Conservation (phyloP, 164 flowering plant species). For the Cinnamomum chago region DNA sequence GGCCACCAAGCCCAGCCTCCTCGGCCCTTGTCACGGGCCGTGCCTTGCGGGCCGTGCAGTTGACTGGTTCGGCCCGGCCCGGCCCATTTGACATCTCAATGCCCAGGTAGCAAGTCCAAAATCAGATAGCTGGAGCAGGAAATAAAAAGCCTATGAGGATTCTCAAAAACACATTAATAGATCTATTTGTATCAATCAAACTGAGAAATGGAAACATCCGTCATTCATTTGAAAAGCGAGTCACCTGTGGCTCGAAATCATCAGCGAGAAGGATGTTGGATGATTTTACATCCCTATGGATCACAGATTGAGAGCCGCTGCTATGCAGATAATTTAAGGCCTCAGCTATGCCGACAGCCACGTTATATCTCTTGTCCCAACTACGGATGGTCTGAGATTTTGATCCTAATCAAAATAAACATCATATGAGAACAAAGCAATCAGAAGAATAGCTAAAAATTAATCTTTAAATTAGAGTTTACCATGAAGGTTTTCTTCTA, state of each 20-base stretch:
- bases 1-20: too few species aligned
- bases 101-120: constrained; percentile 94
- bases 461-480: constrained; percentile 1
- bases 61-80: too few species aligned
- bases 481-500: constrained; percentile 95
- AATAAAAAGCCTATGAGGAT: not conserved
- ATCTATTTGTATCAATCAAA: not conserved
- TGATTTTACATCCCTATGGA: constrained; percentile 96
- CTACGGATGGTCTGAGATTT: constrained; percentile 45
- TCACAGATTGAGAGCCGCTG: constrained; percentile 50
- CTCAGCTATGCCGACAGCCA: constrained; percentile 89
- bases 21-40: too few species aligned
- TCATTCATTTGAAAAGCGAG: not conserved
- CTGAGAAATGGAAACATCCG: not conserved
- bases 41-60: too few species aligned
- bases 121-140: constrained; percentile 68
- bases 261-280: constrained; percentile 84
- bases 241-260: constrained; percentile 86
- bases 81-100: too few species aligned
- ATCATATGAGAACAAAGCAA: not conserved
- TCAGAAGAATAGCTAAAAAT: too few species aligned
- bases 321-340: constrained; percentile 81
- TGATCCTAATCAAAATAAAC: constrained; percentile 8
- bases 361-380: constrained; percentile 81
- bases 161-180: not conserved